These are phyloP conservation scores for Aspergillus sp. DNA, from an alignment of 2,329 filamentous ascomycete genomes.

Conservation along the genomic window DNA sequence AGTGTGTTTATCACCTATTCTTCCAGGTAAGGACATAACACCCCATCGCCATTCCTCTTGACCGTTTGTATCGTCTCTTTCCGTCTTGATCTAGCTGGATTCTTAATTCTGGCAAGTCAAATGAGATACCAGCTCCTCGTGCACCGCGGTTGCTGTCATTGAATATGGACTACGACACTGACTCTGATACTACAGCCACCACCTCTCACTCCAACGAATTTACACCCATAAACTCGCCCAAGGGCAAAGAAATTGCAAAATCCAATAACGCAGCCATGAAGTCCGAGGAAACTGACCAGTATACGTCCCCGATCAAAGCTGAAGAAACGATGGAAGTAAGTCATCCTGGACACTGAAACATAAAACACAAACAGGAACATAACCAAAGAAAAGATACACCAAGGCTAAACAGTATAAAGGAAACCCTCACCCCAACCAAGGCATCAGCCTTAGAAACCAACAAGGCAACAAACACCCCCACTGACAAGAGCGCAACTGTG, in stretches of 20 bases:
- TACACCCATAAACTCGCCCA: conserved; percentile 9
- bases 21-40: background rate
- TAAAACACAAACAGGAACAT: background rate
- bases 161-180: background rate
- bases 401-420: background rate
- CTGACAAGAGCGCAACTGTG: background rate
- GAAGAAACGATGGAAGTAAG: background rate
- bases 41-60: background rate
- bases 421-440: background rate
- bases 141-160: no score
- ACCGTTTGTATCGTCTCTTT: background rate
- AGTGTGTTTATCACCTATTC: no score
- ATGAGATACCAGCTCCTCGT: no score
- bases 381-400: background rate
- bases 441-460: background rate
- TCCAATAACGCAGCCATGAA: background rate
- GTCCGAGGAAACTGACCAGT: background rate
- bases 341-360: background rate
- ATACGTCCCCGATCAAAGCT: background rate
- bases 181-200: background rate
- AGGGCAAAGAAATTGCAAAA: background rate
- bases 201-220: background rate
- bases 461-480: background rate
- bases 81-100: background rate
- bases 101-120: background rate